Evolutionary conservation across 805 yeast species (phyloP), one percentile per base, ranked within the genome.

Genomic region (Candida silvatica): DNA sequence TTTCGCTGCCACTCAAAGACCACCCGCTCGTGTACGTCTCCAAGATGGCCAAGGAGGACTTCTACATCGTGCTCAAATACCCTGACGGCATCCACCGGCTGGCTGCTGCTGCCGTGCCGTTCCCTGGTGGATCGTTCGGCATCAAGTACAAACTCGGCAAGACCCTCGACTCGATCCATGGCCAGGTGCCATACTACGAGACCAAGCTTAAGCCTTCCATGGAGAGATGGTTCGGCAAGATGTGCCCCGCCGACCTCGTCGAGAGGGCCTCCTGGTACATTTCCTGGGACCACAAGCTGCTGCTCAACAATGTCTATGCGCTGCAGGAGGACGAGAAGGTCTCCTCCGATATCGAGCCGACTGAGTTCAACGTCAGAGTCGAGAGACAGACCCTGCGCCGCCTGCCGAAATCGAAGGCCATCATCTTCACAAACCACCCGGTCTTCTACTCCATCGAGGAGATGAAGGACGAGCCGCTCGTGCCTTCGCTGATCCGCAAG

Each of bases 261-360:
- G 87, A 80, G 49, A 66, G 88, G 47, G 86, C 86, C 2, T 71
- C 81, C 3, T 80, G 82, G 81, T 78, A 77, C 49, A 71, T 79
- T 29, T 64, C 84, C 3, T 80, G 85, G 86, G 87, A 80, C 50
- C 77, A 76, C 48, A 71, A 74, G 46, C 58, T 79, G 42, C 61
- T 71, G 35, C 53, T 69, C 35, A 74, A 71, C 42, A 72, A 69
- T 40, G 71, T 79, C 18, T 77, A 77, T 53, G 69, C 71, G 17
- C 48, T 69, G 32, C 45, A 56, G 29, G 56, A 49, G 5, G 68
- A 61, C 20, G 78, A 74, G 20, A 63, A 64, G 35, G 66, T 69
- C 19, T 58, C 69, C 23, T 54, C 67, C 3, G 64, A 64, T 36
- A 43, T 68, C 19, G 46, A 51, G 24, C 77, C 76, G 19, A 59